Conservation (phyloP, 345 rosid species). For the Hirschfeldia incana region DNA sequence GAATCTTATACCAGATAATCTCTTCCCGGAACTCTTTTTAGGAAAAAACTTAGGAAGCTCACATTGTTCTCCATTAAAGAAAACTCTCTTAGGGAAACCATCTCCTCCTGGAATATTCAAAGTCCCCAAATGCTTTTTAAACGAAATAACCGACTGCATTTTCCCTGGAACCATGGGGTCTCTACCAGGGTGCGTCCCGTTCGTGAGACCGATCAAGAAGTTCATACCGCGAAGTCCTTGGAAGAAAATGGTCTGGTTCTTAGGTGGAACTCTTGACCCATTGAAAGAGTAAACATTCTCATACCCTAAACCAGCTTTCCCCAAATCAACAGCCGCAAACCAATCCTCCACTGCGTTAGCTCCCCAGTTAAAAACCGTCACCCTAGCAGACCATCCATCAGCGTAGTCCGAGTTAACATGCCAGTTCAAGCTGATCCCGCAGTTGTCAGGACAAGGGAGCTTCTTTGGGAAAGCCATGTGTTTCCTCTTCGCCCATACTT, state of each 20-base stretch:
- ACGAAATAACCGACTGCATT: conserved; percentile 85
- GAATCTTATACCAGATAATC: conserved; percentile 21
- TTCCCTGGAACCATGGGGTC: conserved; percentile 79
- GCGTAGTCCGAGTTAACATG: conserved; percentile 70
- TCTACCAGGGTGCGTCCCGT: conserved; percentile 46
- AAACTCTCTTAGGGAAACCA: conserved; percentile 72
- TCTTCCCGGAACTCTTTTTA: conserved; percentile 37
- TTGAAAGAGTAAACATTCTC: conserved; percentile 81
- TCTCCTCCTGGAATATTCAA: conserved; percentile 59
- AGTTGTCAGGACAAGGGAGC: conserved; percentile 87
- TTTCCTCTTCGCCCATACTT: conserved; percentile 72
- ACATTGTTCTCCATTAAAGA: conserved; percentile 95
- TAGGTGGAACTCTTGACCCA: conserved; percentile 52
- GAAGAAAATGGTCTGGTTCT: conserved; percentile 64
- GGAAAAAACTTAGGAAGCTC: conserved; percentile 70
- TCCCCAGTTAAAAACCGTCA: conserved; percentile 88
- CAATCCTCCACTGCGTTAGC: conserved; percentile 58
- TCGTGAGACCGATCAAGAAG: conserved; percentile 59
- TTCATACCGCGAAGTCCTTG: conserved; percentile 71
- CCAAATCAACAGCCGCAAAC: conserved; percentile 65
- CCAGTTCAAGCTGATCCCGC: conserved; percentile 92
- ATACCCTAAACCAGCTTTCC: conserved; percentile 59
- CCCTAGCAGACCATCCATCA: conserved; percentile 73
- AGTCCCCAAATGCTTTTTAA: conserved; percentile 47
- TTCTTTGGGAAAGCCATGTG: conserved; percentile 50